A percentile compares a stretch with the other conserved stretches of the same genome.
Evolutionary conservation across 306 rosid species (phyloP).

Genomic region (Gastrolobium villosum): DNA sequence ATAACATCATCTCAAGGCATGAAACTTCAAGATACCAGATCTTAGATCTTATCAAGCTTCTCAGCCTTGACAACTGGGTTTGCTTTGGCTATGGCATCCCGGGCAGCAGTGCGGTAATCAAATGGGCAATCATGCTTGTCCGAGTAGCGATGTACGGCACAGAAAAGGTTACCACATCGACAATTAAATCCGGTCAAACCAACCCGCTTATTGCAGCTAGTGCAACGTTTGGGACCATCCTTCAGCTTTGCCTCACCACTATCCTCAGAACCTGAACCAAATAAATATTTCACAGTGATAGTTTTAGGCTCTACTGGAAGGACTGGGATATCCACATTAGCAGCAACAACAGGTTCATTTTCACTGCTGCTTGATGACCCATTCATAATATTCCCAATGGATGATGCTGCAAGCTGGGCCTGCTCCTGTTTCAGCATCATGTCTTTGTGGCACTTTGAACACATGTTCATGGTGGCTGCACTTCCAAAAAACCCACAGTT

Average conservation of each 20-base stretch:
- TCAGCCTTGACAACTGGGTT: slow-evolving; percentile 92
- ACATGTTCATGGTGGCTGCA: slow-evolving; percentile 92
- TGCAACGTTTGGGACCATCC: slow-evolving; percentile 90
- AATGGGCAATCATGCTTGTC: slow-evolving; percentile 86
- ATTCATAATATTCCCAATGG: slow-evolving; percentile 84
- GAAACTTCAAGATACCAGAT: slow-evolving; percentile 47
- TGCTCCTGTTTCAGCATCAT: slow-evolving; percentile 85
- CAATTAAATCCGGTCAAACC: slow-evolving; percentile 94
- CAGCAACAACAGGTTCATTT: slow-evolving; percentile 56
- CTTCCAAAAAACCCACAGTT: slow-evolving; percentile 96
- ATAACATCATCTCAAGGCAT: slow-evolving; percentile 52
- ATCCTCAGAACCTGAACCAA: slow-evolving; percentile 60
- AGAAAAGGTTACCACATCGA: slow-evolving; percentile 81
- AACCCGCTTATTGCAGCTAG: slow-evolving; percentile 84
- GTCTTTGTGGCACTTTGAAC: slow-evolving; percentile 96
- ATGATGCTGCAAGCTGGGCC: slow-evolving; percentile 86
- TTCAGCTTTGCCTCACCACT: slow-evolving; percentile 66
- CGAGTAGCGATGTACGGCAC: slow-evolving; percentile 88
- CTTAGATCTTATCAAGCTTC: slow-evolving; percentile 90
- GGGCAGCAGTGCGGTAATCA: slow-evolving; percentile 89
- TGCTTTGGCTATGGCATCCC: slow-evolving; percentile 85
- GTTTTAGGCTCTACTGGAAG: slow-evolving; percentile 61
- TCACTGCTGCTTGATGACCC: slow-evolving; percentile 74
- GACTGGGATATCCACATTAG: slow-evolving; percentile 55
- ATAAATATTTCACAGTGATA: slow-evolving; percentile 50